Evolutionary conservation across 768 basidiomycete genomes (phyloP).

Genomic region (Psilocybe cyanescens): DNA sequence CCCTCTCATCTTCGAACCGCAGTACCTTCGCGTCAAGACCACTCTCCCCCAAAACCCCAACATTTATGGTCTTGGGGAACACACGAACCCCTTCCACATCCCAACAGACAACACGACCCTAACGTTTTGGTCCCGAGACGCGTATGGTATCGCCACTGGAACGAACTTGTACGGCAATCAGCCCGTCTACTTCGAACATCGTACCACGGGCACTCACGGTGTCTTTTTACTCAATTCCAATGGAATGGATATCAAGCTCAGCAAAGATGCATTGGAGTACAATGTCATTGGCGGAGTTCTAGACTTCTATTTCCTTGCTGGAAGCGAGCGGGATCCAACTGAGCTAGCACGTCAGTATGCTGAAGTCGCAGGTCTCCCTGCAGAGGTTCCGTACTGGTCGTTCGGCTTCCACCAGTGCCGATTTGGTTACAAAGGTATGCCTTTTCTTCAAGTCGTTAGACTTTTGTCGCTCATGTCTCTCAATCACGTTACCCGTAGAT

Average conservation of each 20-base stretch:
- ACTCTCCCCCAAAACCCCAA: slow-evolving; percentile 61
- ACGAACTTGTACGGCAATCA: slow-evolving; percentile 75
- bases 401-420: slow-evolving; percentile 77
- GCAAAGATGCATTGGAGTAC: slow-evolving; percentile 65
- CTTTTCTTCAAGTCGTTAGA: not conserved
- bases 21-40: slow-evolving; percentile 77
- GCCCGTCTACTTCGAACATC: slow-evolving; percentile 75
- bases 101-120: slow-evolving; percentile 48
- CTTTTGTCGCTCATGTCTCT: not conserved
- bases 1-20: slow-evolving; percentile 74
- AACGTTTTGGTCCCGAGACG: slow-evolving; percentile 69
- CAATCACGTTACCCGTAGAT: slow-evolving; percentile 36
- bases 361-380: slow-evolving; percentile 66
- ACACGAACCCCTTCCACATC: slow-evolving; percentile 67
- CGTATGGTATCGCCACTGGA: slow-evolving; percentile 56
- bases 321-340: slow-evolving; percentile 59
- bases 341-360: slow-evolving; percentile 72
- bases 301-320: slow-evolving; percentile 81
- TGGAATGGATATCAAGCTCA: slow-evolving; percentile 79
- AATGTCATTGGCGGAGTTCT: slow-evolving; percentile 78
- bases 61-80: slow-evolving; percentile 81
- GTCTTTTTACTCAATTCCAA: slow-evolving; percentile 73
- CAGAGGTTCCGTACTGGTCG: slow-evolving; percentile 77
- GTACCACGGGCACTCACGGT: slow-evolving; percentile 66
- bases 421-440: slow-evolving; percentile 64